phyloP scores from a whole-genome alignment of 2,329 filamentous ascomycete species.

The Rhinocladiella mackenziei region DNA sequence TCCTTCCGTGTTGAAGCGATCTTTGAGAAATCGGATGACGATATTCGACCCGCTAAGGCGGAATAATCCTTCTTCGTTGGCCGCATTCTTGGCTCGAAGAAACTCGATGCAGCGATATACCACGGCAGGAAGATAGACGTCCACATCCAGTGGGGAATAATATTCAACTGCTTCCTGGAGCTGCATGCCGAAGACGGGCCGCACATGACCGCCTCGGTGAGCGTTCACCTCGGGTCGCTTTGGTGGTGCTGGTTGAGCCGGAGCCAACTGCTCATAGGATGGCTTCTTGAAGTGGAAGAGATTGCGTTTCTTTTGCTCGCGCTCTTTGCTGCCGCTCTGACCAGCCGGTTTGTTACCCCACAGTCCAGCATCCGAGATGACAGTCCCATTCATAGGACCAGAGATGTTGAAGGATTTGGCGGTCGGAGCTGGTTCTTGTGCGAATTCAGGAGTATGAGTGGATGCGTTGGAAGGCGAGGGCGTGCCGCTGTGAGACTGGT shows the following conservation, averaged over 20 bases:
- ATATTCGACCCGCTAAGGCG: constrained; percentile 94
- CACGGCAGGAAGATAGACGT: constrained; percentile 78
- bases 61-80: constrained; percentile 91
- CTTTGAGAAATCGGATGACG: constrained; percentile 83
- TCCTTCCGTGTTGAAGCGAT: constrained; percentile 89
- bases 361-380: constrained; percentile 75
- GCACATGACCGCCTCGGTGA: constrained; percentile 37
- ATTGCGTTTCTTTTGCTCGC: constrained; percentile 26
- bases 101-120: constrained; percentile 96
- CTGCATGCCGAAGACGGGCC: constrained; percentile 78
- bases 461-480: constrained; percentile 36
- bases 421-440: constrained; percentile 14
- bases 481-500: constrained; percentile 27
- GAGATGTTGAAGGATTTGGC: constrained; percentile 62
- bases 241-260: constrained; percentile 9
- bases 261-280: constrained; percentile 23
- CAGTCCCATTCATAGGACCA: constrained; percentile 73
- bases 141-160: constrained; percentile 67
- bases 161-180: constrained; percentile 81
- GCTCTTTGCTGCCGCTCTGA: constrained; percentile 59
- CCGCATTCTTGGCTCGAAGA: constrained; percentile 74
- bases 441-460: constrained; percentile 32
- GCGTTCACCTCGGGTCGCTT: constrained; percentile 13
- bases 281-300: constrained; percentile 28
- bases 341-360: constrained; percentile 71